Conservation (phyloP, 2,329 filamentous ascomycete species). For the Exserohilum rostratum region DNA sequence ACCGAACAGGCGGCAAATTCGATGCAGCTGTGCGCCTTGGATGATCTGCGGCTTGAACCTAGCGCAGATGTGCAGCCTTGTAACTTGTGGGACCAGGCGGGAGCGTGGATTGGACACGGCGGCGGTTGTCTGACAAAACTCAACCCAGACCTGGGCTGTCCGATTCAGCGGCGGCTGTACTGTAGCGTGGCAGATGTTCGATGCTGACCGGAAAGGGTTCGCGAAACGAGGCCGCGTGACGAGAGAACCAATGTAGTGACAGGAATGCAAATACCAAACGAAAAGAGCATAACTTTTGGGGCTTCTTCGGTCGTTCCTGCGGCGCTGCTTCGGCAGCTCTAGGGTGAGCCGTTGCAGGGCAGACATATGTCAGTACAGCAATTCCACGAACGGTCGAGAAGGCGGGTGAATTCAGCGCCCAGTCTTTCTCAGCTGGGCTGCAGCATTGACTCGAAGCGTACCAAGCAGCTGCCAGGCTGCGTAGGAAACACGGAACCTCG, state of each 20-base stretch:
- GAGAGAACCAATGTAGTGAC: not conserved
- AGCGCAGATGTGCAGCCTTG: slow-evolving; percentile 5
- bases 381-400: not conserved
- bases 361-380: too few species aligned
- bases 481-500: not conserved
- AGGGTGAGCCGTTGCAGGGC: not conserved
- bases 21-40: slow-evolving; percentile 1
- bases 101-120: slow-evolving; percentile 7
- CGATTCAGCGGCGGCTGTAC: not conserved
- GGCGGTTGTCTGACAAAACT: slow-evolving; percentile 1
- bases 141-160: slow-evolving; percentile 3
- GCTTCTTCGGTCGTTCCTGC: not conserved
- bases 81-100: slow-evolving; percentile 1
- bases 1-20: slow-evolving; percentile 7
- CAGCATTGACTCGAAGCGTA: not conserved
- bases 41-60: slow-evolving; percentile 10
- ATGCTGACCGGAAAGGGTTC: not conserved
- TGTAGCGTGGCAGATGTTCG: not conserved
- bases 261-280: not conserved
- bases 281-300: not conserved
- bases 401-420: not conserved
- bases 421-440: not conserved
- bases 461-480: not conserved
- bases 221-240: not conserved
- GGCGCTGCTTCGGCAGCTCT: slow-evolving; percentile 9